Evolutionary conservation across 805 yeast species (phyloP).

Genomic region (Citeromyces nyonsensis): DNA sequence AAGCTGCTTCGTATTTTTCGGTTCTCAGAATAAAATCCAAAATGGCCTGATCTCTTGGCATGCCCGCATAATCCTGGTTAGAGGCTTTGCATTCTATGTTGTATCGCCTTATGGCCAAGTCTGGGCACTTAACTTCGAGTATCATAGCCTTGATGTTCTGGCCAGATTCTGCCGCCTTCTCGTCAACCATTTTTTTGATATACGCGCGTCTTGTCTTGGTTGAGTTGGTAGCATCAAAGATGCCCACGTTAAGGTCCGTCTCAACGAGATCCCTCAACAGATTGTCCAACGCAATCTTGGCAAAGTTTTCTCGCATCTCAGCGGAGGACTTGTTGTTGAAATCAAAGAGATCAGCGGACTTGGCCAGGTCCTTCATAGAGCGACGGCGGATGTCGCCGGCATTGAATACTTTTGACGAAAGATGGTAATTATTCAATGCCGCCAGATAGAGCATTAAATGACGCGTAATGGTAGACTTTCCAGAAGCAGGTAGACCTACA

Average conservation of each 20-base stretch:
- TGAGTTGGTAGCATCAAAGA: constrained; percentile 71
- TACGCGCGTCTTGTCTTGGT: constrained; percentile 36
- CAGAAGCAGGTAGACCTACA: constrained; percentile 91
- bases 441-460: constrained; percentile 11
- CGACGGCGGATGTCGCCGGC: constrained; percentile 35
- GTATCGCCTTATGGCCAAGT: constrained; percentile 31
- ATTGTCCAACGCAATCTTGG: constrained; percentile 79
- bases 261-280: constrained; percentile 56
- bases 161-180: constrained; percentile 35
- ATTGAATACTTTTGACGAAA: constrained; percentile 21
- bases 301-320: constrained; percentile 77
- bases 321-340: constrained; percentile 39
- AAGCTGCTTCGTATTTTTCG: constrained; percentile 27
- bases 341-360: constrained; percentile 11
- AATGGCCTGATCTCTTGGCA: constrained; percentile 35
- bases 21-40: constrained; percentile 45
- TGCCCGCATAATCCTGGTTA: constrained; percentile 42
- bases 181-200: constrained; percentile 26
- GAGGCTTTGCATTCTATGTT: constrained; percentile 52
- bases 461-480: constrained; percentile 43
- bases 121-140: constrained; percentile 45
- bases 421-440: constrained; percentile 4
- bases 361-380: constrained; percentile 9
- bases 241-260: constrained; percentile 82
- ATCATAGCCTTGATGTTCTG: constrained; percentile 29